A percentile compares a stretch with the other conserved stretches of the same genome.
phyloP scores from a whole-genome alignment of 2,329 filamentous ascomycete species.

The Scedosporium aurantiacum region DNA sequence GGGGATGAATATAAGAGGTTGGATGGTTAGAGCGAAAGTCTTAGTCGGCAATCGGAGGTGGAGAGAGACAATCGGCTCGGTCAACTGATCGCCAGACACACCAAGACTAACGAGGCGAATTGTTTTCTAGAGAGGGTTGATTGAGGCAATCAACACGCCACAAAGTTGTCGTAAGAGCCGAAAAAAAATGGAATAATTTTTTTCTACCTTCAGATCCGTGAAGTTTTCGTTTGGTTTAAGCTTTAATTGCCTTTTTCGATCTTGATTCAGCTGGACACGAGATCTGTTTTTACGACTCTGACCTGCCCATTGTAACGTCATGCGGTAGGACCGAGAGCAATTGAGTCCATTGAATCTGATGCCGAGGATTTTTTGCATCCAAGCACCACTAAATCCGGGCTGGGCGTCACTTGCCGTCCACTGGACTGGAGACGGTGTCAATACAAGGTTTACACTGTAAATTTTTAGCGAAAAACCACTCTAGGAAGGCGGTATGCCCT shows the following conservation, averaged over 20 bases:
- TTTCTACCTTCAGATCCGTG: background rate
- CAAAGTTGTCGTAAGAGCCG: background rate
- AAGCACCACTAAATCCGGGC: too few species aligned
- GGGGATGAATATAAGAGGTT: background rate
- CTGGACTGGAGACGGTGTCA: background rate
- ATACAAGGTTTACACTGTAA: background rate
- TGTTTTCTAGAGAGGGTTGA: background rate
- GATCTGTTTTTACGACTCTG: background rate
- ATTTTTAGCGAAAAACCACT: background rate
- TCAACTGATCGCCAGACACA: background rate
- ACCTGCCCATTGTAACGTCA: conserved; percentile 5
- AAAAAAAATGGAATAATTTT: background rate
- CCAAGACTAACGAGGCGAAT: background rate
- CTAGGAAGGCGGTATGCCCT: background rate
- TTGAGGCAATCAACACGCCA: background rate
- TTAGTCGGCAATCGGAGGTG: background rate
- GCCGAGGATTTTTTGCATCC: background rate
- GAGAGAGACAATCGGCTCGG: background rate
- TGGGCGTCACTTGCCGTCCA: too few species aligned
- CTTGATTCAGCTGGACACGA: background rate
- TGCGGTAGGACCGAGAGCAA: conserved; percentile 4
- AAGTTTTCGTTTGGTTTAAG: background rate
- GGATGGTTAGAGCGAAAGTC: background rate
- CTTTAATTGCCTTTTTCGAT: background rate
- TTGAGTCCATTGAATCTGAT: background rate